Evolutionary conservation across 306 rosid species (phyloP).

Genomic region (Rosa persica): DNA sequence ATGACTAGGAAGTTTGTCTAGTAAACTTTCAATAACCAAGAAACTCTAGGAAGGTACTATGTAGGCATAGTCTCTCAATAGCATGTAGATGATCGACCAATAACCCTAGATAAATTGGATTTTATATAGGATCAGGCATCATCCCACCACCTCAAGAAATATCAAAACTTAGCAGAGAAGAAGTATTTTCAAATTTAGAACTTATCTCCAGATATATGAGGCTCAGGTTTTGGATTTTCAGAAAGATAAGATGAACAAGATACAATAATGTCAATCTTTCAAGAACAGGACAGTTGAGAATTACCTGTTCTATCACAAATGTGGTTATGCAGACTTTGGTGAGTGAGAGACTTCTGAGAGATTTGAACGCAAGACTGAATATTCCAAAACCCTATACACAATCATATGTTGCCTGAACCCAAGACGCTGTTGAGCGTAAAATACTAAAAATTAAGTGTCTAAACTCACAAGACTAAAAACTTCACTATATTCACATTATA

Average conservation of each 20-base stretch:
- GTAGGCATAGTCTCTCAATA: constrained; percentile 17
- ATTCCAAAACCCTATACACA: no score
- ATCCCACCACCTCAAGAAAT: constrained; percentile 12
- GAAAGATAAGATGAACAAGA: not conserved
- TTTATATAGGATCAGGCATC: not conserved
- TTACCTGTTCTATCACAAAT: constrained; percentile 3
- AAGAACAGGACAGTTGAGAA: constrained; percentile 25
- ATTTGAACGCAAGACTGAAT: not conserved
- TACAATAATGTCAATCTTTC: constrained; percentile 26
- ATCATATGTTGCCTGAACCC: no score
- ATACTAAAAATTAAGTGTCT: no score
- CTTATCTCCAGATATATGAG: constrained; percentile 27
- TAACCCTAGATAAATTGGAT: constrained; percentile 19
- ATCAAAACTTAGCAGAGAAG: constrained; percentile 13
- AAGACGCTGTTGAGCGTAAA: no score
- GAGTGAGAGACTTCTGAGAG: constrained; percentile 20
- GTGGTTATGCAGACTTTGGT: not conserved
- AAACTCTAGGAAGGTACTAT: constrained; percentile 14
- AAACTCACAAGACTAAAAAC: no score
- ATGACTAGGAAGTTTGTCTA: constrained; percentile 16
- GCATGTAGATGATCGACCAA: constrained; percentile 6
- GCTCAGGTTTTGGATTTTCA: constrained; percentile 17
- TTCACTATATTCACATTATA: no score
- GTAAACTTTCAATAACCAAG: constrained; percentile 8
- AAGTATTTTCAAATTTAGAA: constrained; percentile 14